Conservation (phyloP, 2,329 filamentous ascomycete genomes). For the Raffaelea albimanens region DNA sequence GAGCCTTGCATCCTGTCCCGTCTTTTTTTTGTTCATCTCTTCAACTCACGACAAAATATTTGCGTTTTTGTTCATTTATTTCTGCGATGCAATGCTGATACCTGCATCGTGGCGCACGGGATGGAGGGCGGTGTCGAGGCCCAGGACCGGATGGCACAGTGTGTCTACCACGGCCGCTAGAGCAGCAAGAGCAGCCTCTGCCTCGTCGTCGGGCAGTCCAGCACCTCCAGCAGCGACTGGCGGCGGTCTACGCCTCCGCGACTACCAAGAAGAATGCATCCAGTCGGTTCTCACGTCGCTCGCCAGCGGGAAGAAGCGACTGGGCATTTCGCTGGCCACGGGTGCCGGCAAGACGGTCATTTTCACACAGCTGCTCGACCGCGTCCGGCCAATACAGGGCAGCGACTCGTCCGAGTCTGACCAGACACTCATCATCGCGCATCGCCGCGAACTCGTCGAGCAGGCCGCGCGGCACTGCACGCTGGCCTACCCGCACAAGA, state of each 20-base stretch:
- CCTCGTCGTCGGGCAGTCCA: not conserved
- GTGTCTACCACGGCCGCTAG: too few species aligned
- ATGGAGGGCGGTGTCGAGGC: constrained; percentile 1
- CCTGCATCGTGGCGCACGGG: constrained; percentile 1
- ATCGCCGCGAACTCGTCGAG: constrained; percentile 86
- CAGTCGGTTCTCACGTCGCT: constrained; percentile 66
- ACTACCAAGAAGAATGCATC: constrained; percentile 90
- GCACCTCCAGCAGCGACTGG: too few species aligned
- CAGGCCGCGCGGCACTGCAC: constrained; percentile 83
- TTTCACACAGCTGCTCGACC: constrained; percentile 88
- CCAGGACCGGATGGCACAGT: too few species aligned
- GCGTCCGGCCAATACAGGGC: constrained; percentile 57
- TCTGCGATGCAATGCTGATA: constrained; percentile 6
- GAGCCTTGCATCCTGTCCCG: too few species aligned
- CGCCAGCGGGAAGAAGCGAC: constrained; percentile 60
- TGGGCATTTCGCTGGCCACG: constrained; percentile 80
- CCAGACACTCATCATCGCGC: constrained; percentile 83
- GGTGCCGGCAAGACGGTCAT: constrained; percentile 91
- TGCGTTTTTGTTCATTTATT: not conserved
- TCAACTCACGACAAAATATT: not conserved
- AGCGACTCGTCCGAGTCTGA: constrained; percentile 46
- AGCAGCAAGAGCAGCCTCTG: constrained; percentile 1
- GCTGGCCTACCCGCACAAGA: constrained; percentile 68
- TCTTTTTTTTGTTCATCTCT: too few species aligned
- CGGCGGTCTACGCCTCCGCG: constrained; percentile 53